Conservation (phyloP, 2,329 filamentous ascomycete species). For the Hirsutella minnesotensis region DNA sequence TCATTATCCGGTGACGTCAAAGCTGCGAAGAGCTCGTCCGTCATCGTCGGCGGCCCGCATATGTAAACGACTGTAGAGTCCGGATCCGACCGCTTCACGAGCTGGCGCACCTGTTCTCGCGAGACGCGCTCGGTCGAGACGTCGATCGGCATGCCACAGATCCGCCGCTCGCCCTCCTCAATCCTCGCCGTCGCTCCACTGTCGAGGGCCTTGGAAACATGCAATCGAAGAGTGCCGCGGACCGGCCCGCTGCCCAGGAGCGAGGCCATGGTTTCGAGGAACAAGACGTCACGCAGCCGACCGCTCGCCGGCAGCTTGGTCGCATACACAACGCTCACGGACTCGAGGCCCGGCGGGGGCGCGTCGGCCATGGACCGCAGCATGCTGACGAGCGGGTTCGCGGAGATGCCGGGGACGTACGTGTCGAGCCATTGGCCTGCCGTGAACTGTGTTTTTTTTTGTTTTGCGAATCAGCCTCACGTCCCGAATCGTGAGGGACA, state of each 20-base stretch:
- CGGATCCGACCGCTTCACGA: constrained; percentile 19
- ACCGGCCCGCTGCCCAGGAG: constrained; percentile 27
- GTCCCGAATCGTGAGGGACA: too few relatives aligned
- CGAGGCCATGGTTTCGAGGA: constrained; percentile 33
- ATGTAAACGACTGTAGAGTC: constrained; percentile 45
- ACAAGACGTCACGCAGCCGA: constrained; percentile 29
- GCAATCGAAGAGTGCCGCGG: constrained; percentile 31
- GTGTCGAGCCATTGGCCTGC: constrained; percentile 87
- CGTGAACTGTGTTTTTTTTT: constrained; percentile 37
- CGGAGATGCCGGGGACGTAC: constrained; percentile 54
- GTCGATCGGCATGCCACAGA: constrained; percentile 6
- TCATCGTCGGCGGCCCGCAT: constrained; percentile 58
- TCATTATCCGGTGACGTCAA: constrained; percentile 19
- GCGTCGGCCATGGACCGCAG: constrained; percentile 42
- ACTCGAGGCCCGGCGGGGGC: constrained; percentile 13
- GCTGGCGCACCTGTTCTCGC: constrained; percentile 26
- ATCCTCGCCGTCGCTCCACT: neutral
- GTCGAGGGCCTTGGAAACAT: constrained; percentile 25
- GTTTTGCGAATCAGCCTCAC: too few relatives aligned
- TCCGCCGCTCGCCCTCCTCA: neutral
- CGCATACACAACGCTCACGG: constrained; percentile 52
- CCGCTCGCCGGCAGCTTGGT: constrained; percentile 23
- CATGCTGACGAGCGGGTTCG: constrained; percentile 73
- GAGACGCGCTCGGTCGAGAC: constrained; percentile 28
- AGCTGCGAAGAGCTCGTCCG: constrained; percentile 48